Base-by-base conservation (phyloP, 345 rosid genomes). In the Turnera subulata region DNA sequence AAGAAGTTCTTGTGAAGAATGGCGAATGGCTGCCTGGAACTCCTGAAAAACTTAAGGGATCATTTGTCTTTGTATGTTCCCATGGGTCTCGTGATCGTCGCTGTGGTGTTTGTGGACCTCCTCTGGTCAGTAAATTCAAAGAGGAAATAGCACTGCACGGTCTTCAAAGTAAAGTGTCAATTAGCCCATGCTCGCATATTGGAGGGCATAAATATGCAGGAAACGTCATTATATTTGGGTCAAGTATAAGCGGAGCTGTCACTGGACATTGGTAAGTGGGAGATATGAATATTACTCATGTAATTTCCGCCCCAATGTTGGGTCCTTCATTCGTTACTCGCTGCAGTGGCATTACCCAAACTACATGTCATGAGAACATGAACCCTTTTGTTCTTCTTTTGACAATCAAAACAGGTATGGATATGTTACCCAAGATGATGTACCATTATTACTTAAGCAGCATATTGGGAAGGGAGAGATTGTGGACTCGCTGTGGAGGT, bases 131-230 rank as follows among this genome's bases (percentile, higher is more conserved):
- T 67, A 80, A 82, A 72, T 93, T 93, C 78, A 89, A 79, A 73
- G 97, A 87, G 73, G 97, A 89, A 75, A 86, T 89, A 38, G 88
- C 80, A 60, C 61, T 66, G 14, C 78, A 64, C 69, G 79, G 83
- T 68, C 84, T 93, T 63, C 92, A 81, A 70, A 85, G 88, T 71
- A 85, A 78, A 78, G 91, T 93, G 64, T 82, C 99, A 12, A 88
- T 87, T 61, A 85, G 97, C 73, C 94, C 99, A 29, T 93, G 99
- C 70, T 93, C 97, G 50, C 99, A 93, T 67, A 79, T 93, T 25
- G 99, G 99, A 40, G 99, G 99, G 32, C 96, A 93, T 50, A 85
- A 82, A 65, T 89, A 86, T 67, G 97, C 99, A 0, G 99, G 99
- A 65, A 93, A 93, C 67, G 89, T 93, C 53, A 93, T 93, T 40